Base-by-base conservation (phyloP, 805 yeast genomes). In the Candida germanica region DNA sequence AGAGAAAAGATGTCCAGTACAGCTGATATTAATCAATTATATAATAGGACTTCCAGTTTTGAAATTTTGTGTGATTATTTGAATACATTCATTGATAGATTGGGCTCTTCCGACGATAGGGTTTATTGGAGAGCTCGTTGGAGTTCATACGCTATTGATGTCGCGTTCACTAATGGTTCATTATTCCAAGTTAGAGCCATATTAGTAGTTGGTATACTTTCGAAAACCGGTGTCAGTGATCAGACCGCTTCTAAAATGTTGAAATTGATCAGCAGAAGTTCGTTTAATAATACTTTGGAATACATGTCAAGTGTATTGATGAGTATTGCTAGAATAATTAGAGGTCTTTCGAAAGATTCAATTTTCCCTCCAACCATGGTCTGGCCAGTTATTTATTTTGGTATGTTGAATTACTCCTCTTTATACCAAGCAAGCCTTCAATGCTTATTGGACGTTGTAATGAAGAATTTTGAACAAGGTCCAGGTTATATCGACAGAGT, bases 131-230 rank as follows among this genome's bases (percentile, higher is more conserved):
- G 76, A 44, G 62, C 78, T 5, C 71, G 80, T 41, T 85, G 87
- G 83, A 73, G 75, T 41, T 69, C 82, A 24, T 72, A 75, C 46
- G 74, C 82, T 4, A 64, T 80, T 67, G 80, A 77, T 44, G 73
- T 84, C 13, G 79, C 85, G 0, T 79, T 80, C 49, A 61, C 65
- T 30, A 58, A 66, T 3, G 67, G 69, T 17, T 75, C 86, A 0
- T 72, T 80, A 24, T 66, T 84, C 33, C 85, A 83, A 47, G 75
- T 77, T 4, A 67, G 91, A 36, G 85, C 88, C 0, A 61, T 81
- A 43, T 62, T 85, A 43, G 73, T 84, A 5, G 67, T 85, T 12
- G 93, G 95, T 26, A 76, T 82, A 24, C 56, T 87, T 29, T 72
- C 86, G 0, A 75, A 75, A 42, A 59, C 67, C 9, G 87, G 87